These are phyloP conservation scores for Tylopilus intermedius DNA, from an alignment of 768 basidiomycete genomes.

Conservation along the genomic window DNA sequence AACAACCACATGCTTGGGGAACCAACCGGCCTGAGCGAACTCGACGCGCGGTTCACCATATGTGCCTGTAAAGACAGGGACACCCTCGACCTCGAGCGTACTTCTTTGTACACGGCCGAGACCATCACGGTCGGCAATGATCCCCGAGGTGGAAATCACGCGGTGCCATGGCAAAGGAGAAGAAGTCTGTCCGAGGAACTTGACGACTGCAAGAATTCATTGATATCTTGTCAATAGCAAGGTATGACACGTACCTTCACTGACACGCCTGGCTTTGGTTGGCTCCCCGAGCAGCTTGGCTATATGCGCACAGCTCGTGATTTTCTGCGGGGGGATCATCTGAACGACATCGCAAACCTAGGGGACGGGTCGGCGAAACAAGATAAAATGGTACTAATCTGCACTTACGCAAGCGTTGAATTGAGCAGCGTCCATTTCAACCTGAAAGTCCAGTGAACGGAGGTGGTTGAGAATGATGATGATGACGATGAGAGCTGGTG, in stretches of 20 bases:
- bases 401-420: constrained; percentile 18
- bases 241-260: constrained; percentile 50
- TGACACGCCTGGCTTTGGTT: constrained; percentile 70
- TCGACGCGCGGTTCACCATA: constrained; percentile 56
- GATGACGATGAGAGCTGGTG: no score
- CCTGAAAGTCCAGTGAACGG: background rate
- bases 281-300: constrained; percentile 77
- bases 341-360: constrained; percentile 69
- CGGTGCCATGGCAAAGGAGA: constrained; percentile 78
- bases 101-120: constrained; percentile 68
- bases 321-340: constrained; percentile 57
- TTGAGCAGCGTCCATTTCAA: constrained; percentile 13
- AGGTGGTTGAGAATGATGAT: background rate
- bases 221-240: background rate
- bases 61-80: constrained; percentile 53
- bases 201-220: constrained; percentile 48
- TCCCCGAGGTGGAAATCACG: constrained; percentile 61
- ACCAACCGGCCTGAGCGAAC: constrained; percentile 57
- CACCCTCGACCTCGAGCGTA: constrained; percentile 69
- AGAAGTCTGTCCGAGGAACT: constrained; percentile 54
- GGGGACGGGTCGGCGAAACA: background rate
- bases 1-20: constrained; percentile 35
- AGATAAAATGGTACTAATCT: background rate
- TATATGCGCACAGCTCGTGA: constrained; percentile 75
- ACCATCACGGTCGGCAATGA: constrained; percentile 65